A percentile compares a stretch with the other conserved stretches of the same genome.
phyloP scores from a whole-genome alignment of 331 rosid genomes.

The Rhamnella rubrinervis region DNA sequence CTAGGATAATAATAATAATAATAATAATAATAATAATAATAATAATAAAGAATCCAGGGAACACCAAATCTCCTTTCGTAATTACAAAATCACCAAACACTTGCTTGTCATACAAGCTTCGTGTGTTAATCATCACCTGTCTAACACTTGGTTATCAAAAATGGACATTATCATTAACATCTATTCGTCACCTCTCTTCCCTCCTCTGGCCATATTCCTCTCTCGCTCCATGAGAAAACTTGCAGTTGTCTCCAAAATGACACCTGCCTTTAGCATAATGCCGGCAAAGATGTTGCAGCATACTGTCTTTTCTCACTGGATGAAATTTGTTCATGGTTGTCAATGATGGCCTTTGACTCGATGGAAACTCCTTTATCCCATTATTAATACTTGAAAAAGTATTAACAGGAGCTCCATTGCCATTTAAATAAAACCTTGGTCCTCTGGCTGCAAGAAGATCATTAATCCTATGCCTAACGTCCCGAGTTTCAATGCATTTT shows the following conservation, averaged over 20 bases:
- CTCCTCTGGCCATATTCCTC: constrained; percentile 18
- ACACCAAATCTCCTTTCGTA: too few relatives aligned
- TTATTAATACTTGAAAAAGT: constrained; percentile 3
- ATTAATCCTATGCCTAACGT: constrained; percentile 4
- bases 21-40: too few relatives aligned
- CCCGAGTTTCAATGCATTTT: constrained; percentile 4
- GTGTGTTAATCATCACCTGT: too few relatives aligned
- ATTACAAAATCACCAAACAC: too few relatives aligned
- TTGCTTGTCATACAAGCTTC: too few relatives aligned
- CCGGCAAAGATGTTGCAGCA: constrained; percentile 49
- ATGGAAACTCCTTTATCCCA: constrained; percentile 21
- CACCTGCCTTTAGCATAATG: constrained; percentile 64
- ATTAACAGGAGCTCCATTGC: constrained; percentile 8
- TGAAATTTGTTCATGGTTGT: constrained; percentile 22
- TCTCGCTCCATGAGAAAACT: constrained; percentile 53
- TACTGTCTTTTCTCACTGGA: constrained; percentile 21
- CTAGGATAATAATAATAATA: too few relatives aligned
- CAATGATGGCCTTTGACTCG: constrained; percentile 35
- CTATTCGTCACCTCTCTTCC: constrained; percentile 1
- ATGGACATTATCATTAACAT: too few relatives aligned
- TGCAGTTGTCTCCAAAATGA: constrained; percentile 65
- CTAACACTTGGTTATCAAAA: too few relatives aligned
- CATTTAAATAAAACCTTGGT: constrained; percentile 11
- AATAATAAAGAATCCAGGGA: too few relatives aligned
- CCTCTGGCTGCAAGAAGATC: not conserved